Base-by-base conservation (phyloP, 805 yeast genomes). In the Maudiozyma bulderi region DNA sequence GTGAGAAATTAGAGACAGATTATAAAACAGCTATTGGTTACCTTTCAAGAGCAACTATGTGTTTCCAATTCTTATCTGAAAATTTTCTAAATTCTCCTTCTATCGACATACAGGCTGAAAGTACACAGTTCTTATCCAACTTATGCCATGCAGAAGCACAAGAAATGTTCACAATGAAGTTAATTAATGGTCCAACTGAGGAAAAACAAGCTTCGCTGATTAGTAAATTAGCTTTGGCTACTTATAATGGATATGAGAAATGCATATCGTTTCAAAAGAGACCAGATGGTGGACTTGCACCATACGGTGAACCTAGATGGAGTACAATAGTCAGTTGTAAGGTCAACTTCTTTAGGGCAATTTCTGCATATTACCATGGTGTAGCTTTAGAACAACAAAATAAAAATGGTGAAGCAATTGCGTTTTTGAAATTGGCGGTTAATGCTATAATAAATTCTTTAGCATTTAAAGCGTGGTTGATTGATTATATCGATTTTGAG, bases 81-180 rank as follows among this genome's bases (percentile, higher is more conserved):
- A 86, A 84, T 65, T 91, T 91, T 65, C 68, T 89, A 44, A 93
- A 90, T 66, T 91, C 96, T 0, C 96, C 98, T 0, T 79, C 89
- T 4, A 70, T 74, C 5, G 99, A 91, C 65, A 69, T 90, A 45
- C 72, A 76, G 51, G 84, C 84, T 34, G 78, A 82, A 26, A 80
- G 87, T 0, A 78, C 86, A 8, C 73, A 74, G 40, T 82, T 86
- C 35, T 72, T 91, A 46, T 63, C 74, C 13, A 75, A 75, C 54
- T 64, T 90, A 48, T 80, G 84, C 78, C 70, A 88, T 48, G 93
- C 95, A 0, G 96, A 91, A 64, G 87, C 93, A 3, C 96, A 90
- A 61, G 96, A 93, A 55, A 75, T 84, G 6, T 90, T 91, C 62
- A 67, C 84, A 3, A 62, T 82, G 58, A 83, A 80, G 54, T 77